phyloP scores from a whole-genome alignment of 2,329 filamentous ascomycete genomes.

The Penicillium corylophilum region DNA sequence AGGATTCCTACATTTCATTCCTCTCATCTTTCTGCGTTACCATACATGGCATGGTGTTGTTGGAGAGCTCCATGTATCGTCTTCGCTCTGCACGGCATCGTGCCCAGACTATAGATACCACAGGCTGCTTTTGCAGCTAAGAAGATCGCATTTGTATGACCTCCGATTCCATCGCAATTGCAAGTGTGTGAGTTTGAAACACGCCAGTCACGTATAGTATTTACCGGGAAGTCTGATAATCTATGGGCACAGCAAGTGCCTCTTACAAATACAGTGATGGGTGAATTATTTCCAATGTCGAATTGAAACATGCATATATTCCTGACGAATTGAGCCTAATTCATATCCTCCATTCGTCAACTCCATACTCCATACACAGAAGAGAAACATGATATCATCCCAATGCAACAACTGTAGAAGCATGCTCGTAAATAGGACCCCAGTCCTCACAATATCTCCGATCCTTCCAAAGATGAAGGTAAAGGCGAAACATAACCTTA shows the following conservation, averaged over 20 bases:
- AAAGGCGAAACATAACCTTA: slow-evolving; percentile 37
- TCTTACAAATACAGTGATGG: background rate
- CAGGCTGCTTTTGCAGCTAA: background rate
- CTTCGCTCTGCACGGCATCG: background rate
- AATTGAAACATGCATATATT: slow-evolving; percentile 8
- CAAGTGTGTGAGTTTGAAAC: background rate
- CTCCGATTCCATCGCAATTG: no score
- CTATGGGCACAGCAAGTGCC: background rate
- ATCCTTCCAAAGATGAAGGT: background rate
- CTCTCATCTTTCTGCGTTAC: background rate
- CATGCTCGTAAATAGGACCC: slow-evolving; percentile 18
- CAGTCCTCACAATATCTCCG: background rate
- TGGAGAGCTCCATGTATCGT: background rate
- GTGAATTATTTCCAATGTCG: background rate
- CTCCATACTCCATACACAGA: slow-evolving; percentile 24
- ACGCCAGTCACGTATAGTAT: background rate
- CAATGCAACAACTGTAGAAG: slow-evolving; percentile 23
- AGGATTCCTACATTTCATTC: background rate
- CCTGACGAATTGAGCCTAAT: slow-evolving; percentile 8
- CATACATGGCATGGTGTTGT: background rate
- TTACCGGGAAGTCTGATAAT: no score
- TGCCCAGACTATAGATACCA: slow-evolving; percentile 1
- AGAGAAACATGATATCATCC: slow-evolving; percentile 25
- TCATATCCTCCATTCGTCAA: slow-evolving; percentile 11
- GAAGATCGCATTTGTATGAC: background rate